Conservation (phyloP, 169 alveolate genomes). For the Plasmodium coatneyi region DNA sequence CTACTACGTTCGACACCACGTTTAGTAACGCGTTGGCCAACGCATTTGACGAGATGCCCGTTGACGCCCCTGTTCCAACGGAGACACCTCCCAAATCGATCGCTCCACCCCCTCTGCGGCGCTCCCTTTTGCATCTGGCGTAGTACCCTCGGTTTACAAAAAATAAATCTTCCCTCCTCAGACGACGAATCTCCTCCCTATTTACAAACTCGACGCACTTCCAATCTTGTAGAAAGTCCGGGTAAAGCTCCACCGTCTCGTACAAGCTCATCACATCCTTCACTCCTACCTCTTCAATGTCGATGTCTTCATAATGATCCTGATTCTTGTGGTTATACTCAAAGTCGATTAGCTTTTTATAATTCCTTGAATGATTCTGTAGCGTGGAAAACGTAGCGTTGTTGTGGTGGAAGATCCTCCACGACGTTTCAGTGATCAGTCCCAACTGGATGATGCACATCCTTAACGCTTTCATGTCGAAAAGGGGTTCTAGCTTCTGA, state of each 20-base stretch:
- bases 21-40: background rate
- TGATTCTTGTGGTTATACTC: conserved; percentile 39
- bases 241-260: conserved; percentile 36
- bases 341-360: conserved; percentile 43
- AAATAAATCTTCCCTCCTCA: conserved; percentile 25
- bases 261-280: conserved; percentile 42
- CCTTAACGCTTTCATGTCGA: conserved; percentile 53
- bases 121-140: background rate
- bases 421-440: conserved; percentile 57
- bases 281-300: conserved; percentile 42
- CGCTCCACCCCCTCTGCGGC: background rate
- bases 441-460: conserved; percentile 36
- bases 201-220: conserved; percentile 25
- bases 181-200: conserved; percentile 1
- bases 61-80: background rate
- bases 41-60: background rate
- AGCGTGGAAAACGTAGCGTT: conserved; percentile 43
- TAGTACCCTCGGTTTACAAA: conserved; percentile 24
- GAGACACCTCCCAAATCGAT: background rate
- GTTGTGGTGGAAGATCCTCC: conserved; percentile 68
- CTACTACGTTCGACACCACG: background rate
- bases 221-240: conserved; percentile 29
- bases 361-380: conserved; percentile 38
- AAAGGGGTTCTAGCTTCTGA: conserved; percentile 9
- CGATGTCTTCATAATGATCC: conserved; percentile 51